Percentiles rank a stretch among this genome's conserved stretches.
phyloP scores from a whole-genome alignment of 1,284 basidiomycete genomes.

The Leccinum griseonigrum region DNA sequence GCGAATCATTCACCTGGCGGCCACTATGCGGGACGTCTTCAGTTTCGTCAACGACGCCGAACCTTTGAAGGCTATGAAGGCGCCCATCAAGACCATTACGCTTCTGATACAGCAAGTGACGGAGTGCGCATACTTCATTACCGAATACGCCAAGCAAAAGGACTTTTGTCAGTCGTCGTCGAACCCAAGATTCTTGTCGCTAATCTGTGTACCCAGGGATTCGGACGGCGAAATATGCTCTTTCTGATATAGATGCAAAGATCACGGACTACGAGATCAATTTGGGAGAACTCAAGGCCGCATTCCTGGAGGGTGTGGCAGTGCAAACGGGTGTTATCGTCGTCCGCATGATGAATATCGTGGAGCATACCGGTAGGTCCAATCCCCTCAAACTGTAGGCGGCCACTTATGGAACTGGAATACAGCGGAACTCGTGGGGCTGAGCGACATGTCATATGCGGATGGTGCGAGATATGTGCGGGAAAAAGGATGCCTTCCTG shows the following conservation, averaged over 20 bases:
- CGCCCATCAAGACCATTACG: not conserved
- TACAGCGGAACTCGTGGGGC: not conserved
- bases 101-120: not conserved
- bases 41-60: not conserved
- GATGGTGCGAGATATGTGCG: not conserved
- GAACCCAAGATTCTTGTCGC: too few relatives aligned
- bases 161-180: too few relatives aligned
- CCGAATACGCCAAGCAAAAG: too few relatives aligned
- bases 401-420: not conserved
- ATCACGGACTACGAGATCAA: not conserved
- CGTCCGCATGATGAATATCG: not conserved
- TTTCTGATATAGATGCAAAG: not conserved
- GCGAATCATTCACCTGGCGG: too few relatives aligned
- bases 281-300: not conserved
- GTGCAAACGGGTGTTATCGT: not conserved
- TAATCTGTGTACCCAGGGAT: too few relatives aligned
- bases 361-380: not conserved
- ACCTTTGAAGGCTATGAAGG: not conserved
- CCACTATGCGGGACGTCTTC: not conserved
- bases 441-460: not conserved
- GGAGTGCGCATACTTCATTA: not conserved
- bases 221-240: too few relatives aligned
- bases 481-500: too few relatives aligned
- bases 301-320: not conserved
- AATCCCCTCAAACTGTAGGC: not conserved